Base-by-base conservation (phyloP, 2,329 filamentous ascomycete species). In the Mycosphaerella sp. region DNA sequence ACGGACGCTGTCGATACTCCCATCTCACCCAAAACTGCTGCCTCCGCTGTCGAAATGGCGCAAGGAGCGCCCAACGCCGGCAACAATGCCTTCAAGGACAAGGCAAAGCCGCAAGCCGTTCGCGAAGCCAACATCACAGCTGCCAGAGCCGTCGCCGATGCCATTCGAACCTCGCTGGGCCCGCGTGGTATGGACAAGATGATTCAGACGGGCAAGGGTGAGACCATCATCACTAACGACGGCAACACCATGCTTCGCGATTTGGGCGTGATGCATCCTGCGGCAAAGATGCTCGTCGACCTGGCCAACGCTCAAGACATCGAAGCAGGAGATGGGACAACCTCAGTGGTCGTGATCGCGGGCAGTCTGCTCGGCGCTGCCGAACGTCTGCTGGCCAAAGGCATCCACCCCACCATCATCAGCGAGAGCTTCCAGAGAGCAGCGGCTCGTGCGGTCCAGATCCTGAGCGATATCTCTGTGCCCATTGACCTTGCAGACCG, bases 261-360 rank as follows among this genome's bases (percentile, higher is more conserved):
- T 77, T 97, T 98, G 93, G 87, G 88, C 60, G 93, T 98, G 61
- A 89, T 98, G 86, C 93, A 98, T 70, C 93, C 93, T n/a, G 95
- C 94, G 43, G 93, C 93, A 45, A 96, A 95, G 77, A 98, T 98
- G 93, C 79, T 98, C 62, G 93, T 98, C 66, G 90, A 98, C 71
- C 81, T 98, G 57, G 94, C 91, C 65, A 88, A 93, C 61, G 93
- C 93, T 60, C 93, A 98, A 72, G 93, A 98, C 76, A 89, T 98
- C 55, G 93, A 98, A 73, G 93, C 93, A 58, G 93, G 93, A 74
- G 93, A 98, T 71, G 94, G 93, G 65, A 98, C 93, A 50, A 98
- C 93, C 32, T 97, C 91, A 3, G 93, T 98, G 21, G 93, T 98
- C 27, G 93, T 98, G 61, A 95, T 98, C 73, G 93, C 89, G 63